Evolutionary conservation across 2,329 filamentous ascomycete species (phyloP).

Genomic region (Fusarium devonianum): DNA sequence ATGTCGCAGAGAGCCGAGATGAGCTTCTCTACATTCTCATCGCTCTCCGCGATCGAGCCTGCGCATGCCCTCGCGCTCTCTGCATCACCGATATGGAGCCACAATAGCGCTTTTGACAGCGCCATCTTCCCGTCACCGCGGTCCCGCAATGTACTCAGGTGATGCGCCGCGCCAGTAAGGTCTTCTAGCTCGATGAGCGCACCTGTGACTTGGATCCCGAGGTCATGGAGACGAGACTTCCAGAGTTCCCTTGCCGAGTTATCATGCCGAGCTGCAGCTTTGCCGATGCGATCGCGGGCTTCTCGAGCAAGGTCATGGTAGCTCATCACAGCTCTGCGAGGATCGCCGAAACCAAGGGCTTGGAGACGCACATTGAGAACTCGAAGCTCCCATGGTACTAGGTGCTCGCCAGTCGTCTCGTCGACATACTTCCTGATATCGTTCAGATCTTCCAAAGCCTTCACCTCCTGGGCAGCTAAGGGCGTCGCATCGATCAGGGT

Average conservation of each 20-base stretch:
- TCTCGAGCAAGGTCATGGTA: slow-evolving; percentile 89
- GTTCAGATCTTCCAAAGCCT: slow-evolving; percentile 68
- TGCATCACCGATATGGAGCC: slow-evolving; percentile 80
- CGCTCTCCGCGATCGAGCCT: slow-evolving; percentile 33
- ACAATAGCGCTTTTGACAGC: slow-evolving; percentile 69
- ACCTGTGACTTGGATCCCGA: slow-evolving; percentile 72
- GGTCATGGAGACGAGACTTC: slow-evolving; percentile 74
- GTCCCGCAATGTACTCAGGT: slow-evolving; percentile 67
- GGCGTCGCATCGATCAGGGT: slow-evolving; percentile 77
- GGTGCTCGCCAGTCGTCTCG: slow-evolving; percentile 61
- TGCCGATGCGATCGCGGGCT: slow-evolving; percentile 67
- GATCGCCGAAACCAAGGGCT: slow-evolving; percentile 85
- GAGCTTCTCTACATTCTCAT: slow-evolving; percentile 54
- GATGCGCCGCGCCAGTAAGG: slow-evolving; percentile 76
- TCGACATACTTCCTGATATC: slow-evolving; percentile 63
- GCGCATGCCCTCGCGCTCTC: slow-evolving; percentile 69
- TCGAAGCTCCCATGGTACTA: slow-evolving; percentile 88
- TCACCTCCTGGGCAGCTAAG: slow-evolving; percentile 73
- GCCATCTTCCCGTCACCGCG: slow-evolving; percentile 51
- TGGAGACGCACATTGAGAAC: slow-evolving; percentile 84
- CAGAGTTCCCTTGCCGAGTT: slow-evolving; percentile 69
- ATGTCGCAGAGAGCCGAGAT: slow-evolving; percentile 77
- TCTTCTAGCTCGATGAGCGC: slow-evolving; percentile 88
- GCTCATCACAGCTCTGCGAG: slow-evolving; percentile 83
- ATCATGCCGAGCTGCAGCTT: slow-evolving; percentile 53